Base-by-base conservation (phyloP, 2,329 filamentous ascomycete species). In the Pseudocercospora crystallina region DNA sequence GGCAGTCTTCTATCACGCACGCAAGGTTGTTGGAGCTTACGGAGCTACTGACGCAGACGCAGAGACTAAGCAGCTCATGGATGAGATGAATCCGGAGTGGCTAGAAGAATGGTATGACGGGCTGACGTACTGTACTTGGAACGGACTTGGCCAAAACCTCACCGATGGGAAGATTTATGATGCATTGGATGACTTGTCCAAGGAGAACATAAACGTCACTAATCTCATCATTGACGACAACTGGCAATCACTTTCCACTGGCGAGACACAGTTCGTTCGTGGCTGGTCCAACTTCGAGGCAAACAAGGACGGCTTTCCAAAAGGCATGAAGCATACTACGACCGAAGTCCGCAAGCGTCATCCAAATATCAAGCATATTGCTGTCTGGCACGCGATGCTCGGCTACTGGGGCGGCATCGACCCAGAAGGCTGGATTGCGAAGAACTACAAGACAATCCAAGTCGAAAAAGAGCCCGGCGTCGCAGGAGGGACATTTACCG, bases 191-290 rank as follows among this genome's bases (percentile, higher is more conserved):
- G 78, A 80, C 1, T 74, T 99, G 9, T 80, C 84, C 4, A 75
- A 83, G 29, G 80, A 87, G 49, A 80, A 85, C 1, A 89, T 99
- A 63, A 84, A 86, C 26, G 73, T 97, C 39, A 85, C 84, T 0
- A 95, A 85, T 63, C 77, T 99, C 2, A 96, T 97, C 54, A 95
- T 99, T 56, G 94, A 99, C 61, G 94, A 99, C 66, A 95, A 95
- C 62, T 99, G 94, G 94, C 91, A 96, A 69, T 82, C 86, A 8
- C 78, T 95, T 5, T 40, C 82, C 81, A 73, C 79, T 55, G 79
- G 76, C 3, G 70, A 76, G 11, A 75, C 69, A 1, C 78, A 81
- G 57, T 79, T 78, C 57, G 65, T 72, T 33, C 71, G 78, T 11
- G 77, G 76, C 11, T 95, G 88, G 90, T 81, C 82, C 8, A 81